Evolutionary conservation across 2,329 filamentous ascomycete species (phyloP), one percentile per base, ranked within the genome.

Genomic region (Dactylellina sp.): DNA sequence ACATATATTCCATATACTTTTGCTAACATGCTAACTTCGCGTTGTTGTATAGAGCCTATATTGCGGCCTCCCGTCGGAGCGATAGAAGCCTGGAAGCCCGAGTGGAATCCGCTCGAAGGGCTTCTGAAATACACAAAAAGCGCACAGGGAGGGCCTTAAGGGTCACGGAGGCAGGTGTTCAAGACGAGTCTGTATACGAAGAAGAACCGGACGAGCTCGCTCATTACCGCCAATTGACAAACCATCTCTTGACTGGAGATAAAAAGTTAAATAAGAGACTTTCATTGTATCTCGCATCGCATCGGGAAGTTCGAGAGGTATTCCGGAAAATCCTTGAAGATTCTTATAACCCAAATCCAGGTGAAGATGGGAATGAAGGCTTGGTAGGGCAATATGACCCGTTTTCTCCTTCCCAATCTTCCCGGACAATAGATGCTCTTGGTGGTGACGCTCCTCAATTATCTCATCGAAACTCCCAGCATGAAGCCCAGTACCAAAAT

Each of bases 161-260:
- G 77, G 91, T 97, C 68, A 93, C 90, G 24, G 90, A 93, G 81
- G 87, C 95, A 79, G 93, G 95, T 81, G 93, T 97, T 11, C 84
- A 91, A 77, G 93, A 92, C 75, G 93, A 97, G 80, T 92, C 96
- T 80, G 96, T 97, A 92, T 97, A 97, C 80, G 93, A 97, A 79
- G 93, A 97, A 81, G 91, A 96, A 79, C 93, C 96, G 60, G 91
- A 96, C 77, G 91, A 93, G 65, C 80, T 91, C 22, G 88, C 89
- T 72, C 87, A 88, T 61, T 91, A 89, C 79, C 85, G 88, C 68
- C 83, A 87, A 12, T 82, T 92, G 32, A 87, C 87, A 12, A 84
- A 87, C 1, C 86, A 89, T 77, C 82, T 91, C 70, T 85, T 88
- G 76, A 89, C 86, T 1, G 83, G 83, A 14, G 88, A 87, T 0